Base-by-base conservation (phyloP, 768 basidiomycete species). In the Psilocybe sp. region DNA sequence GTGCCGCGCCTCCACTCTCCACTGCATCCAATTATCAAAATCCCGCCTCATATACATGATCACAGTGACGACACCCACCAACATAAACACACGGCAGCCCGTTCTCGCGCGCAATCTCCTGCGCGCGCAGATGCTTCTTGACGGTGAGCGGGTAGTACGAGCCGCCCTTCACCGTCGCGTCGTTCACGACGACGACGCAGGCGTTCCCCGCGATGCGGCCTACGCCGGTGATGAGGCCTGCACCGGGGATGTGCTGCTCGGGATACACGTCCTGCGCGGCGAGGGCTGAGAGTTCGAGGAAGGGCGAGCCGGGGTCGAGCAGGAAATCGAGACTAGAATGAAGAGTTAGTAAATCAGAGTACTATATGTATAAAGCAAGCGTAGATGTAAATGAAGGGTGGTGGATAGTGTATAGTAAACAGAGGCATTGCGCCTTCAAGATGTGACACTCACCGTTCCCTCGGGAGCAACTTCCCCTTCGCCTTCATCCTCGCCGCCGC, bases 71-170 rank as follows among this genome's bases (percentile, higher is more conserved):
- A 12, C 19, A 63, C 85, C 18, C 63, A 93, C 92, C 93, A 51
- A 96, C 76, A 68, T 98, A 98, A 37, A 98, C 81, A 64, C 93
- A 96, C 9, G 94, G 93, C 31, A 97, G 69, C 4, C 84, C 79
- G 63, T 96, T 89, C 70, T 96, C 92, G 51, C 84, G 74, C n/a
- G 94, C 94, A 53, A 98, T 85, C 64, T 97, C 92, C 63, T 98
- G 94, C 0, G 94, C 95, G 15, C 94, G 82, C 19, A 98, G 69
- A 59, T 98, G 94, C 65, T 98, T 98, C 82, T 97, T 98, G 58
- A 98, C 90, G 13, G 91, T 93, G 44, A 94, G 67, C 16, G 92
- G 93, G 62, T 92, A 92, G 66, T 96, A 96, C 0, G 89, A 89
- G 7, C 93, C 93, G 12, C 93, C 93, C 65, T 94, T 94, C 20